Base-by-base conservation (phyloP, 2,329 filamentous ascomycete genomes). In the Scolecobasidium constrictum region DNA sequence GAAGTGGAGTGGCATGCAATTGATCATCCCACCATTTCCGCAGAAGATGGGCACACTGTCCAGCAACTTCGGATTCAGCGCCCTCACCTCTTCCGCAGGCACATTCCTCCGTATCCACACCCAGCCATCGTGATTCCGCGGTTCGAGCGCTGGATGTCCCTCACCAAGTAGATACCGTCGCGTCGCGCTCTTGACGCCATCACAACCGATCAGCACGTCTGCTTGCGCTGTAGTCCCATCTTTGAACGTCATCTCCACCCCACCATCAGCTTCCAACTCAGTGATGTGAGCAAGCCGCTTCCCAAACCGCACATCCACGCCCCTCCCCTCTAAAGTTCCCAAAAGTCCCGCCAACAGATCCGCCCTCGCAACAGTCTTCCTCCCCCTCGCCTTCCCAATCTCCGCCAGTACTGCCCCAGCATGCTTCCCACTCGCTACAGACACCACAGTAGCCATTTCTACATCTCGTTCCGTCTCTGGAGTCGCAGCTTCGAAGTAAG, bases 161-260 rank as follows among this genome's bases (percentile, higher is more conserved):
- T 15, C 9, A 38, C 36, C 34, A 36, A 16, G 9, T 9, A 36
- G 11, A 12, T 36, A 11, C 9, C 16, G 9, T 9, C 34, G 16
- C 9, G 9, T 9, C 9, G 16, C 9, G 34, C 9, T 36, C 9
- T 68, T 68, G 48, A 71, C 65, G 3, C 68, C 68, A 48, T 72
- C 68, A 42, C 63, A 65, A 3, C 67, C 67, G 40, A 71, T 59
- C 0, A 69, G 60, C 40, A 61, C 56, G 47, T 64, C 62, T 12
- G 67, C 61, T 34, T 63, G 56, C 2, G 61, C 62, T 2, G 54
- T 55, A 5, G 56, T 57, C 1, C 66, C 67, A 46, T 71, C 68
- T 13, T 57, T 49, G 42, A 72, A 72, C 15, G 51, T 52, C 28
- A 71, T 50, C 4, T 42, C 5, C 61, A 49, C 11, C 50, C 46